phyloP scores from a whole-genome alignment of 352 stramenopile genomes.

The Phytopythium oedochilum region DNA sequence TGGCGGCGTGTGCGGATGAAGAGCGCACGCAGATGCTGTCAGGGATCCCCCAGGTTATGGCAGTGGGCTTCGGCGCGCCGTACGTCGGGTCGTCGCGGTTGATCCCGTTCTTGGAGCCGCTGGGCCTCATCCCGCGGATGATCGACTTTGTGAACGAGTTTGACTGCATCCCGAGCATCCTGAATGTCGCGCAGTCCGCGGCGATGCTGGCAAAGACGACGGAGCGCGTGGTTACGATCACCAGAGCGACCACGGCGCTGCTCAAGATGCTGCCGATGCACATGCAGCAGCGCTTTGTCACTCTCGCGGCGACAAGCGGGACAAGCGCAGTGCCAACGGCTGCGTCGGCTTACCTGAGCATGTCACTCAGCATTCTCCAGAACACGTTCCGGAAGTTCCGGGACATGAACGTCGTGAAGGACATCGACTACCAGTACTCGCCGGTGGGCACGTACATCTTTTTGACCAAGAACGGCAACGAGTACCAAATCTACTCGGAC shows the following conservation, averaged over 20 bases:
- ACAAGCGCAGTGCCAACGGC: slow-evolving; percentile 24
- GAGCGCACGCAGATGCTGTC: slow-evolving; percentile 17
- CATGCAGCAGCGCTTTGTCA: slow-evolving; percentile 66
- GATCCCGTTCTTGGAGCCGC: slow-evolving; percentile 33
- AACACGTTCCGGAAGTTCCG: slow-evolving; percentile 81
- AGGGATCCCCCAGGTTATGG: slow-evolving; percentile 46
- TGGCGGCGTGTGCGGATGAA: slow-evolving; percentile 15
- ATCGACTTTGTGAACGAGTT: slow-evolving; percentile 84
- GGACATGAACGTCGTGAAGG: slow-evolving; percentile 70
- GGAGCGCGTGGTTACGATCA: slow-evolving; percentile 73
- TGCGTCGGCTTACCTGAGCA: slow-evolving; percentile 70
- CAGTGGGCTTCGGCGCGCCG: slow-evolving; percentile 73
- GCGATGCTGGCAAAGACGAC: slow-evolving; percentile 77
- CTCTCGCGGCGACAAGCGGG: slow-evolving; percentile 22
- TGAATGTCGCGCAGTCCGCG: slow-evolving; percentile 77
- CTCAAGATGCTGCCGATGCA: slow-evolving; percentile 64
- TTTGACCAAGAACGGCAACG: slow-evolving; percentile 46
- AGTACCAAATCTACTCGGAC: slow-evolving; percentile 54
- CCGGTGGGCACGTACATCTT: slow-evolving; percentile 80
- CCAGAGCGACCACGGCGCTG: slow-evolving; percentile 71
- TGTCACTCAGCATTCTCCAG: slow-evolving; percentile 77
- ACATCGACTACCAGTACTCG: slow-evolving; percentile 70
- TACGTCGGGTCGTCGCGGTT: slow-evolving; percentile 57
- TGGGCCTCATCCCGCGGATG: slow-evolving; percentile 47
- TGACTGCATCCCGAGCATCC: slow-evolving; percentile 81